phyloP scores from a whole-genome alignment of 306 rosid genomes.

The Lathyrus oleraceus region DNA sequence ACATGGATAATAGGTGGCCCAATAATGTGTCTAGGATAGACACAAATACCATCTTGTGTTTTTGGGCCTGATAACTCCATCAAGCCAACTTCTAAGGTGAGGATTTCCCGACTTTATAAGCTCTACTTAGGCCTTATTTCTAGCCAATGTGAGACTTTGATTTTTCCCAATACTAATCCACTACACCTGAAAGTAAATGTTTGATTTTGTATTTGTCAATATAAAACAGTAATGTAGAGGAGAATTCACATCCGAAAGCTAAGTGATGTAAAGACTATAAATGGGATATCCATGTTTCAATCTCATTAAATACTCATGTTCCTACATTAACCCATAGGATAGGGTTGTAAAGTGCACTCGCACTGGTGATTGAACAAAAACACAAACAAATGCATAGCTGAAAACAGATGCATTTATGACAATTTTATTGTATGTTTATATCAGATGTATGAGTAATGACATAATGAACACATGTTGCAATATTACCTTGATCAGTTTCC shows the following conservation, averaged over 20 bases:
- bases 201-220: constrained; percentile 9
- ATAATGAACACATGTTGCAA: constrained; percentile 15
- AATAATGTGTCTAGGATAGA: neutral
- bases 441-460: constrained; percentile 17
- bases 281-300: neutral
- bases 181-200: neutral
- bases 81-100: neutral
- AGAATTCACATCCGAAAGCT: constrained; percentile 3
- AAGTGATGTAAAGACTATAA: neutral
- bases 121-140: constrained; percentile 4
- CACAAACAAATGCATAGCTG: constrained; percentile 5
- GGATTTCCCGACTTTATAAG: neutral
- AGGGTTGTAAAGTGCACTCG: constrained; percentile 3
- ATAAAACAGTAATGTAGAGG: constrained; percentile 1
- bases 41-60: neutral
- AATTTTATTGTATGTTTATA: neutral
- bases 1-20: neutral
- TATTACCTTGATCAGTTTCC: constrained; percentile 87
- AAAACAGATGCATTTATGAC: neutral
- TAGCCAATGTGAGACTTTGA: neutral
- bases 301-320: neutral
- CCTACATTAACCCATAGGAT: constrained; percentile 10
- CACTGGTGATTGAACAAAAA: neutral
- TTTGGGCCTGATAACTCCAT: neutral
- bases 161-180: constrained; percentile 17